Evolutionary conservation across 2,329 filamentous ascomycete species (phyloP).

Genomic region (Pestalotiopsis sp.): DNA sequence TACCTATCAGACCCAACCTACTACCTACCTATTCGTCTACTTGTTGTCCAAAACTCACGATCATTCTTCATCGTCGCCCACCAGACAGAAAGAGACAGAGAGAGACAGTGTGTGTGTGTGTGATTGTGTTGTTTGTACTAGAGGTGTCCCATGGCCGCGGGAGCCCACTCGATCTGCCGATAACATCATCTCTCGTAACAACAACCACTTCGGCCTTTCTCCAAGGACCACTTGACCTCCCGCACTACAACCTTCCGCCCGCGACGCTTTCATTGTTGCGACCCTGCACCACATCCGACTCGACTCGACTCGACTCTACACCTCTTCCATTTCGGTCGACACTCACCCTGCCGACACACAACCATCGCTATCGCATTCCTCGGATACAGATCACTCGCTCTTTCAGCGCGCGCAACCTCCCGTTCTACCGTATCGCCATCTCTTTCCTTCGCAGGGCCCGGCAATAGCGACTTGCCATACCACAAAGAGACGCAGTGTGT

Average conservation of each 20-base stretch:
- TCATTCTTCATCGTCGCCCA: not conserved
- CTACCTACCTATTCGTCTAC: not conserved
- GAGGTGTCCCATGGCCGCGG: not conserved
- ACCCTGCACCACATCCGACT: not conserved
- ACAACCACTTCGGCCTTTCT: not conserved
- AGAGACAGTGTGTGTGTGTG: too few species aligned
- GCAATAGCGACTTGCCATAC: not conserved
- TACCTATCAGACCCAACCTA: too few species aligned
- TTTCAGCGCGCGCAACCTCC: not conserved
- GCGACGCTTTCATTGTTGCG: constrained; percentile 2
- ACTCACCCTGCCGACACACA: not conserved
- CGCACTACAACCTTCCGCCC: not conserved
- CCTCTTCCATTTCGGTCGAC: not conserved
- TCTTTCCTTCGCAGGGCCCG: not conserved
- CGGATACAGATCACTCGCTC: not conserved
- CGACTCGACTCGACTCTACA: not conserved
- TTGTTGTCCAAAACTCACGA: not conserved
- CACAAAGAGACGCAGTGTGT: not conserved
- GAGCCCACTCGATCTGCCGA: not conserved
- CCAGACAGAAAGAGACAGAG: not conserved
- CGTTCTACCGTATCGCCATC: not conserved
- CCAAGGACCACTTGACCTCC: not conserved
- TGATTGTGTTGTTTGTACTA: not conserved
- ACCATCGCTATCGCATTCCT: not conserved
- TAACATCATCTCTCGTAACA: not conserved